Conservation (phyloP, 2,329 filamentous ascomycete genomes). For the Mycosphaerella arachidis region DNA sequence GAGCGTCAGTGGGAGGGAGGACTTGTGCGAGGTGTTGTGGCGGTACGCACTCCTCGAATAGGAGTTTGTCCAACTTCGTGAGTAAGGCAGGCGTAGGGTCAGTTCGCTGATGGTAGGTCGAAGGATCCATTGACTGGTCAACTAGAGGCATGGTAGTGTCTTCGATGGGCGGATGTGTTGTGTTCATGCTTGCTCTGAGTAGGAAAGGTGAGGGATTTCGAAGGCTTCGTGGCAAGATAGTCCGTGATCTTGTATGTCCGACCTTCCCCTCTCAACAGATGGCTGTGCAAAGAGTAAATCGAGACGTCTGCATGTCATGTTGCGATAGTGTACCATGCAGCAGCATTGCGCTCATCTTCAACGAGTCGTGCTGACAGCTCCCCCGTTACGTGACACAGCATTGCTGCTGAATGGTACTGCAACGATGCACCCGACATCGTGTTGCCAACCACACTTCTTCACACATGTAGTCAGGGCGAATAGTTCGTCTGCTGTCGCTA, state of each 20-base stretch:
- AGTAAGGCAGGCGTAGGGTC: not conserved
- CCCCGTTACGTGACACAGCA: not conserved
- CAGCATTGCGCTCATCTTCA: not conserved
- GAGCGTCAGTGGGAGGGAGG: not conserved
- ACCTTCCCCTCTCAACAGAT: not conserved
- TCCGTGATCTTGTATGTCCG: not conserved
- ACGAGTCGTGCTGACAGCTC: not conserved
- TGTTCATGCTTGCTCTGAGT: not conserved
- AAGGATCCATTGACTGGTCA: not conserved
- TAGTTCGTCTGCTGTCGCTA: not conserved
- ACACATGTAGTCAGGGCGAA: not conserved
- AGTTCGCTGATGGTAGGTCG: not conserved
- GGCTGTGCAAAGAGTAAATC: not conserved
- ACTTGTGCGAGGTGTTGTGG: not conserved
- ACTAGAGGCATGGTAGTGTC: not conserved
- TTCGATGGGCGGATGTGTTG: not conserved
- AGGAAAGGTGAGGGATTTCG: not conserved
- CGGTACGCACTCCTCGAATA: not conserved
- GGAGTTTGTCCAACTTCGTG: not conserved
- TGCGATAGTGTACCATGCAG: not conserved
- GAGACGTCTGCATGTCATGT: not conserved
- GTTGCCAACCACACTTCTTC: not conserved
- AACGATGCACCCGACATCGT: not conserved
- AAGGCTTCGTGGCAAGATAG: not conserved
- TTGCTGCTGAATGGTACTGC: not conserved